phyloP scores from a whole-genome alignment of 495 filamentous ascomycete genomes.

The Staphylotrichum longicolle region DNA sequence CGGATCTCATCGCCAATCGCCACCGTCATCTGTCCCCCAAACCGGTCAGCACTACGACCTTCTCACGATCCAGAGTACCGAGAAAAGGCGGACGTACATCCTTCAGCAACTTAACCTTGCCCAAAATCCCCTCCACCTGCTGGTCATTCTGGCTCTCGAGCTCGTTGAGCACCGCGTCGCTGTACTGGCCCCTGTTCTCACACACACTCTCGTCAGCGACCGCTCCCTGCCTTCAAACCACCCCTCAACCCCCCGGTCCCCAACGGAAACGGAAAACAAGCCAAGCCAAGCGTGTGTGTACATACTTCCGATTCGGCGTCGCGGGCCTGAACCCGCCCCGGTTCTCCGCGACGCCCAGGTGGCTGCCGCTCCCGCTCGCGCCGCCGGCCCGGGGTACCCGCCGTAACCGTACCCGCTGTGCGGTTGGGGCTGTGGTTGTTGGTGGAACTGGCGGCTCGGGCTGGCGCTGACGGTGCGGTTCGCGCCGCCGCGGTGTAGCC shows the following conservation, averaged over 20 bases:
- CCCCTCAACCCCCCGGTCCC: no score
- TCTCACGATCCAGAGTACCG: not conserved
- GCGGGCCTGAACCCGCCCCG: constrained; percentile 53
- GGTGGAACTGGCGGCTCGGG: constrained; percentile 46
- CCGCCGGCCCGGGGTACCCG: constrained; percentile 40
- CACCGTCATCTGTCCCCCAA: constrained; percentile 65
- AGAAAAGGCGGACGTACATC: constrained; percentile 60
- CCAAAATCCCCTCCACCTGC: constrained; percentile 83
- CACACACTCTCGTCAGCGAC: not conserved
- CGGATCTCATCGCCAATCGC: constrained; percentile 95
- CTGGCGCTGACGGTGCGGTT: constrained; percentile 50
- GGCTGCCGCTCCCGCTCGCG: constrained; percentile 19
- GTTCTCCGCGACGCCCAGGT: constrained; percentile 36
- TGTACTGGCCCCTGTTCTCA: constrained; percentile 74
- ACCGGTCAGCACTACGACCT: no score
- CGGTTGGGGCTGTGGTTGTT: not conserved
- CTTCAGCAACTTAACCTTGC: constrained; percentile 89
- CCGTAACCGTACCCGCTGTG: constrained; percentile 61
- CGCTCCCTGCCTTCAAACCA: not conserved
- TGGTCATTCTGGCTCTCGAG: constrained; percentile 94
- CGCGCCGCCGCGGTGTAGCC: constrained; percentile 67
- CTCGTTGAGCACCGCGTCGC: constrained; percentile 86
- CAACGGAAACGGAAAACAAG: constrained; percentile 4
- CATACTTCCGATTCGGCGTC: constrained; percentile 80
- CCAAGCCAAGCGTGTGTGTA: not conserved